These are phyloP conservation scores for Scedosporium aurantiacum DNA, from an alignment of 2,329 filamentous ascomycete species.

Conservation along the genomic window DNA sequence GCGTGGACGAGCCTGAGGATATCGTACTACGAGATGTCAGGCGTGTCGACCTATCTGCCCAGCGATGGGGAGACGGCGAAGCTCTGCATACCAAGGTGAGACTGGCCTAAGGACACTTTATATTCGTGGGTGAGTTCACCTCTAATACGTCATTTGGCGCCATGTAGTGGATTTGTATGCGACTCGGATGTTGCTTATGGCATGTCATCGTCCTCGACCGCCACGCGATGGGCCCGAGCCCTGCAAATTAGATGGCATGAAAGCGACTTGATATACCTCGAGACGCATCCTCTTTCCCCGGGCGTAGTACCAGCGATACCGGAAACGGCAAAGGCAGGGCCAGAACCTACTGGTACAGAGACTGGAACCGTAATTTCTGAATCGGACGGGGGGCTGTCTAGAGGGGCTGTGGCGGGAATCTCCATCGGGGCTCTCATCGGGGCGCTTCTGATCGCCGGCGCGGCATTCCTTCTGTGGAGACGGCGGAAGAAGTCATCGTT, in stretches of 20 bases:
- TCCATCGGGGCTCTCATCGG: background rate
- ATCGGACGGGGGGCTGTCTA: background rate
- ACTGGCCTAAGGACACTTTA: background rate
- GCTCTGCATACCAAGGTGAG: background rate
- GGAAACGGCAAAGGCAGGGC: background rate
- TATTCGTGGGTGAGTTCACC: background rate
- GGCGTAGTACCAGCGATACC: background rate
- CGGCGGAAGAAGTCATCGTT: background rate
- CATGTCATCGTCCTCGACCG: background rate
- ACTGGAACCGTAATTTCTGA: background rate
- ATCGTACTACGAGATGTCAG: background rate
- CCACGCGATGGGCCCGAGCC: background rate
- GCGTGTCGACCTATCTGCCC: background rate
- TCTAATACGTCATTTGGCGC: background rate
- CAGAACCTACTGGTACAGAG: background rate
- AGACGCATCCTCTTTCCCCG: background rate
- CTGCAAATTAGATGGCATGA: background rate
- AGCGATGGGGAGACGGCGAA: background rate
- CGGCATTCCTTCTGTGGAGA: background rate
- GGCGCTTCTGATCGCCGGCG: background rate
- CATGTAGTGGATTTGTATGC: background rate
- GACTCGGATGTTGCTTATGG: background rate
- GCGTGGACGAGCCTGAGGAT: background rate
- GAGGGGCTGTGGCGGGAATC: background rate
- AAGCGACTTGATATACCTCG: background rate